Conservation (phyloP, 441 rosid genomes). For the Corymbia citriodora region DNA sequence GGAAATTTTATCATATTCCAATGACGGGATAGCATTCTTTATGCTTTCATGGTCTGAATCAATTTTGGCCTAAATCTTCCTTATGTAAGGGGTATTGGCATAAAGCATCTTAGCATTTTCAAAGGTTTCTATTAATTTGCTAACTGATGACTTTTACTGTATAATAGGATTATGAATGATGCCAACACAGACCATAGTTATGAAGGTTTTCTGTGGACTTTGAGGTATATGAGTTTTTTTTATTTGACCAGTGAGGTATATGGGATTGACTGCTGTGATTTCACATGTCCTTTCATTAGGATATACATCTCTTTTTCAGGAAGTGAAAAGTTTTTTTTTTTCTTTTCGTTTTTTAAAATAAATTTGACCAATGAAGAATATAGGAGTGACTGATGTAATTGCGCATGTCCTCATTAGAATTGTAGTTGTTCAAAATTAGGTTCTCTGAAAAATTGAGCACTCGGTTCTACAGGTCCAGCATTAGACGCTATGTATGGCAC, state of each 20-base stretch:
- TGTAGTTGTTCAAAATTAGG: background rate
- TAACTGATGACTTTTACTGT: background rate
- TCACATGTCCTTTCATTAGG: background rate
- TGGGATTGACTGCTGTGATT: background rate
- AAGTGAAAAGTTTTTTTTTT: background rate
- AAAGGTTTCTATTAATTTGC: background rate
- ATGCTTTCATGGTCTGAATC: background rate
- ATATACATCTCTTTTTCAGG: background rate
- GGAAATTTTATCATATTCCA: background rate
- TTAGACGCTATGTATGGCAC: background rate
- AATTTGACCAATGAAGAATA: background rate
- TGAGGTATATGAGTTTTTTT: constrained; percentile 44
- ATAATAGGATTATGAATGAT: constrained; percentile 63
- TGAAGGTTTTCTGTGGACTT: constrained; percentile 89
- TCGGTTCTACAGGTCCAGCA: background rate
- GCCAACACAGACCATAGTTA: constrained; percentile 65
- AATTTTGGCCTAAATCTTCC: background rate
- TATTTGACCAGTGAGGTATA: background rate
- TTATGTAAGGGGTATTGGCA: background rate
- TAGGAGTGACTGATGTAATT: background rate
- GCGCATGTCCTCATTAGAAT: background rate
- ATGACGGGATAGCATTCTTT: background rate
- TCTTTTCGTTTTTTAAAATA: too few species aligned
- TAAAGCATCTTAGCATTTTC: background rate
- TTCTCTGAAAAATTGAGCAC: background rate